Base-by-base conservation (phyloP, 2,329 filamentous ascomycete species). In the Phyllosticta ampelicida region DNA sequence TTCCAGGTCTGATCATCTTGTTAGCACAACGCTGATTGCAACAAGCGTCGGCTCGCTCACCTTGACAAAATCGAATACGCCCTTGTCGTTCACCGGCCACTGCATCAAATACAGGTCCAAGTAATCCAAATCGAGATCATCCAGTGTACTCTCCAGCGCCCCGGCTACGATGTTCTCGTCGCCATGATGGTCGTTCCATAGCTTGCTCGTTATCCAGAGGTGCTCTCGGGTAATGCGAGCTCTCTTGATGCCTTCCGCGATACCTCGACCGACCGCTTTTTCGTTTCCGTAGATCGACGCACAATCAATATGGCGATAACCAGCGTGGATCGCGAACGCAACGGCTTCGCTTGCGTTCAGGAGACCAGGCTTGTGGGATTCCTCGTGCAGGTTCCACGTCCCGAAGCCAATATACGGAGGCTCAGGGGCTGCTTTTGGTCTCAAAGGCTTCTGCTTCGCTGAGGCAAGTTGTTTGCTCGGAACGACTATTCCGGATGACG, bases 1-100 rank as follows among this genome's bases (percentile, higher is more conserved):
- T 87, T 83, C 87, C 68, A 90, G 70, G 82, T 85, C 36, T 79
- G 53, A 44, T 44, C 36, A 16, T n/a, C 36, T n/a, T n/a, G 36
- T 44, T 44, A 44, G 36, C 26, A 19, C 48, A n/a, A 44, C 51
- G 36, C 51, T n/a, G 36, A 44, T 44, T 16, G n/a, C 36, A n/a
- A 16, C 13, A n/a, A 8, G 4, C 6, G 23, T 44, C 36, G n/a
- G 13, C 13, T 44, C 52, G 55, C 57, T 51, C 48, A 59, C 57
- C 48, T 51, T 19, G 29, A 59, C 51, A 36, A 55, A 59, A 28
- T 59, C 55, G 53, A 61, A 60, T 20, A 55, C 53, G 20, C 44
- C 51, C n/a, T 19, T 18, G 30, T 44, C 26, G n/a, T 48, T 72
- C 49, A 78, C 74, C 23, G 73, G 71, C 71, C 68, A 75, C 55